These are phyloP conservation scores for Pestalotiopsis sp. DNA, from an alignment of 2,329 filamentous ascomycete genomes.

Conservation along the genomic window DNA sequence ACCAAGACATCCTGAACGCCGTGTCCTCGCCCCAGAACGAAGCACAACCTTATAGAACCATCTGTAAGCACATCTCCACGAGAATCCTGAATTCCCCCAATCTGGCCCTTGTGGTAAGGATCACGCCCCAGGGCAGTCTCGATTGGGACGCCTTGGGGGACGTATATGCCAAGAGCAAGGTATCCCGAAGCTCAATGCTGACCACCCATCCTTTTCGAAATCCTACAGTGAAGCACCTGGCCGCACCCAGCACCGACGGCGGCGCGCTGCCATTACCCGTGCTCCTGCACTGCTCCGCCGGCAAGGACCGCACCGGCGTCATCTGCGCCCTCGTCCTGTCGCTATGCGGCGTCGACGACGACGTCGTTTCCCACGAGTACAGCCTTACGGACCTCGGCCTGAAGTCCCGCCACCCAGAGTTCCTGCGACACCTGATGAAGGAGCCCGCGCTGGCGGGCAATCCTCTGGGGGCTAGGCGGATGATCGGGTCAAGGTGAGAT, in stretches of 20 bases:
- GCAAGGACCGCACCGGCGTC: conserved; percentile 71
- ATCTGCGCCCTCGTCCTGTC: conserved; percentile 61
- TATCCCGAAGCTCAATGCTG: conserved; percentile 44
- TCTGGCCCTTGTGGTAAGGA: background rate
- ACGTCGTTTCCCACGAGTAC: conserved; percentile 61
- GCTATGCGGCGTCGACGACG: conserved; percentile 57
- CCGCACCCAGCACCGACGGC: background rate
- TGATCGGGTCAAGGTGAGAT: conserved; percentile 46
- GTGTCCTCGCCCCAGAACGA: conserved; percentile 45
- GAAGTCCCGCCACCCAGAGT: conserved; percentile 27
- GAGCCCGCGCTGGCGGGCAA: conserved; percentile 52
- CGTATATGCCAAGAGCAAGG: background rate
- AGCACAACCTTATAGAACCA: conserved; percentile 55
- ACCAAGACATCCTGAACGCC: conserved; percentile 59
- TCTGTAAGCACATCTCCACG: conserved; percentile 40
- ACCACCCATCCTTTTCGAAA: conserved; percentile 27
- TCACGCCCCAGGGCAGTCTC: background rate
- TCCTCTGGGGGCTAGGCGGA: conserved; percentile 41
- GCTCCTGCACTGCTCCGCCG: conserved; percentile 64
- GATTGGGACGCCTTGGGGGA: background rate
- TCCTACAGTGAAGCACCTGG: conserved; percentile 1
- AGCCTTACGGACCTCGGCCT: conserved; percentile 60
- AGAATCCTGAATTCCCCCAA: background rate
- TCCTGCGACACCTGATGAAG: conserved; percentile 47
- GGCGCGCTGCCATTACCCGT: background rate